Base-by-base conservation (phyloP, 345 rosid genomes). In the Cochlearia excelsa region DNA sequence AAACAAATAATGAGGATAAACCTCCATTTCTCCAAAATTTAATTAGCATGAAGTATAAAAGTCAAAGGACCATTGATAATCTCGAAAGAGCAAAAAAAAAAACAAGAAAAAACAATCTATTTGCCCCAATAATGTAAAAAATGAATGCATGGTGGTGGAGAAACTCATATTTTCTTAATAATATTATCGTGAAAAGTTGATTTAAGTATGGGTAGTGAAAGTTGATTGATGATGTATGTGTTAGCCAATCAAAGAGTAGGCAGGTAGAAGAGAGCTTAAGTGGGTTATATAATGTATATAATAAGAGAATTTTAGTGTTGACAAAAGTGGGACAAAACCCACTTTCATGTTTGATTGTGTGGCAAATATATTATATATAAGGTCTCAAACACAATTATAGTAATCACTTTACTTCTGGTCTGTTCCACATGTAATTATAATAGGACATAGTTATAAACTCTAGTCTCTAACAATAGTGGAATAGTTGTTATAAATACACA, bases 291-390 rank as follows among this genome's bases (percentile, higher is more conserved):
- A 68, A 53, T 16, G 23, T 16, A 11, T 30, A 45, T 30, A 37
- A 38, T 51, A 67, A 68, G 55, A 68, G 30, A 30, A 30, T 60
- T 59, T 44, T 10, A 52, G 10, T 59, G 72, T 68, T 45, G 60
- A 51, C 10, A 38, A 68, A 68, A 68, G 72, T 68, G 66, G 50
- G 50, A 46, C 72, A 52, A 59, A 30, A 2, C 37, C 61, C 72
- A 68, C 10, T 59, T 26, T 68, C 61, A 46, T 68, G 61, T 60
- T 10, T 59, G 49, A 46, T 68, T 68, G 51, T 41, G 4, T 59
- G 35, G 49, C 60, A 67, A 41, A 31, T 51, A 16, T 16, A 16
- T 8, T 9, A 30, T 10, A 34, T 4, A 57, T 27, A 31, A 4
- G 34, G 60, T 67, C 6, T 68, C 29, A 28, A 52, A 52, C 72